Conservation (phyloP, 202 grass and related monocot genomes). For the Musa balbisiana region DNA sequence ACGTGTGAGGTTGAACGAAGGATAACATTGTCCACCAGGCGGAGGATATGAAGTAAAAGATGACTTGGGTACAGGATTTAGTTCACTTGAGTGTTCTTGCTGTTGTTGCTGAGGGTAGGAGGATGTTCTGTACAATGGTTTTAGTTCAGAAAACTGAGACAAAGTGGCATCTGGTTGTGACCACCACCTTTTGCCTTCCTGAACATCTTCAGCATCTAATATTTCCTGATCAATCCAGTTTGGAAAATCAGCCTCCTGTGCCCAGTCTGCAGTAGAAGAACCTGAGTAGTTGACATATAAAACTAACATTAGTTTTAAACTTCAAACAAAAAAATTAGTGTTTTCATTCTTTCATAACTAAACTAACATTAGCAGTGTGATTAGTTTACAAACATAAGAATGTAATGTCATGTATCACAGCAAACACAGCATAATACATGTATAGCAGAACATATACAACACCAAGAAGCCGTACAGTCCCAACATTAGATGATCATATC, state of each 20-base stretch:
- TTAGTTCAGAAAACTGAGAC: conserved; percentile 42
- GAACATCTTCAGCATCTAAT: conserved; percentile 50
- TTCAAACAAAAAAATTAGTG: too few relatives aligned
- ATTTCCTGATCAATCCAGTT: conserved; percentile 61
- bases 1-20: conserved; percentile 66
- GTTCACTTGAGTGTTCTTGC: conserved; percentile 58
- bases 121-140: conserved; percentile 60
- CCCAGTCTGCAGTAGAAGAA: conserved; percentile 86
- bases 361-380: too few relatives aligned
- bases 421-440: too few relatives aligned
- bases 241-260: conserved; percentile 51
- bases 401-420: too few relatives aligned
- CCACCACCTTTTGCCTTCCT: conserved; percentile 81
- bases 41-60: conserved; percentile 68
- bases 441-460: too few relatives aligned
- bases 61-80: conserved; percentile 50
- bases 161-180: conserved; percentile 47
- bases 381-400: too few relatives aligned
- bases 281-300: conserved; percentile 29
- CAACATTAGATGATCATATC: too few relatives aligned
- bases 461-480: too few relatives aligned
- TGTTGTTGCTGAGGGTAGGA: conserved; percentile 74
- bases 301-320: background rate
- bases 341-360: too few relatives aligned
- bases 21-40: conserved; percentile 38